These are phyloP conservation scores for Phylloporus sp. DNA, from an alignment of 768 basidiomycete species.

Conservation along the genomic window DNA sequence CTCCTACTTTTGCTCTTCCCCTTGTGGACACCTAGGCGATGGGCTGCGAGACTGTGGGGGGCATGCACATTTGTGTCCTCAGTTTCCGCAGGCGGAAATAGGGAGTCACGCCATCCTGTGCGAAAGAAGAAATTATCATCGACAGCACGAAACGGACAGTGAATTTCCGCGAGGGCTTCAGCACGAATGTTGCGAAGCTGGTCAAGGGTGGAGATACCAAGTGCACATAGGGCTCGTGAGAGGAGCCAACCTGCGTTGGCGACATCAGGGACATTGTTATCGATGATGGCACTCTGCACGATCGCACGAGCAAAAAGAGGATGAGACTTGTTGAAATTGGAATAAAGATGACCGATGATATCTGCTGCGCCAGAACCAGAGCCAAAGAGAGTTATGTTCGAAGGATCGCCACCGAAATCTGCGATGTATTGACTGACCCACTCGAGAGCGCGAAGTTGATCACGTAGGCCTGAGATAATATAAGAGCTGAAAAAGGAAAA, in stretches of 20 bases:
- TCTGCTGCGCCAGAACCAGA: slow-evolving; percentile 46
- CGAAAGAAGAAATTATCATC: slow-evolving; percentile 72
- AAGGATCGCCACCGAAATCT: slow-evolving; percentile 66
- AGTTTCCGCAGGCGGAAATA: slow-evolving; percentile 31
- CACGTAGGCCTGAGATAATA: slow-evolving; percentile 48
- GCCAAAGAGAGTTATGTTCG: slow-evolving; percentile 41
- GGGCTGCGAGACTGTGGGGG: slow-evolving; percentile 14
- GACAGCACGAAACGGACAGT: slow-evolving; percentile 49
- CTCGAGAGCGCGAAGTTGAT: slow-evolving; percentile 61
- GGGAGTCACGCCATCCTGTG: slow-evolving; percentile 50
- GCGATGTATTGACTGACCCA: slow-evolving; percentile 59
- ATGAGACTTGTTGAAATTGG: slow-evolving; percentile 50
- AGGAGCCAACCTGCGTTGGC: slow-evolving; percentile 63
- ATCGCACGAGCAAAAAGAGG: slow-evolving; percentile 74
- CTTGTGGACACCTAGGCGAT: slow-evolving; percentile 26
- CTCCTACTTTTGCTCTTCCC: slow-evolving; percentile 25
- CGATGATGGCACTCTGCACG: slow-evolving; percentile 67
- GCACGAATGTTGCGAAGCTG: slow-evolving; percentile 59
- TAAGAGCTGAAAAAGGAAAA: slow-evolving; percentile 2
- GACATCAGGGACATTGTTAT: slow-evolving; percentile 58
- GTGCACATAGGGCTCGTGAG: slow-evolving; percentile 55
- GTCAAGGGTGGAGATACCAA: slow-evolving; percentile 53
- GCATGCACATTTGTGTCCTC: slow-evolving; percentile 17
- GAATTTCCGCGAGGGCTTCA: slow-evolving; percentile 52
- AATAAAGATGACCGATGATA: slow-evolving; percentile 61